Conservation (phyloP, 129 eudicot genomes). For the Daucus carota region DH1_v3.0 NC_030386.2:22702001-22702500, state of each 20-base stretch:
- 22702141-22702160: conserved; percentile 22
- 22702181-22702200: conserved; percentile 30
- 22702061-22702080: conserved; percentile 20
- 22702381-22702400: conserved; percentile 5
- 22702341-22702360: conserved; percentile 19
- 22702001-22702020: conserved; percentile 19
- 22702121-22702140: conserved; percentile 25
- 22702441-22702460: conserved; percentile 26
- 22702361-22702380: conserved; percentile 27
- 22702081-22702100: conserved; percentile 29
- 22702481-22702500: conserved; percentile 27
- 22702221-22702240: conserved; percentile 20
- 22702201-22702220: conserved; percentile 33
- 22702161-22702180: conserved; percentile 27
- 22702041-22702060: conserved; percentile 13
- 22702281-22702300: conserved; percentile 28
- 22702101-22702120: conserved; percentile 31
- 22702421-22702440: conserved; percentile 36
- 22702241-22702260: conserved; percentile 23
- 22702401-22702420: conserved; percentile 24
- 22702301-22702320: conserved; percentile 30
- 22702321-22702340: conserved; percentile 21
- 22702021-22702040: conserved; percentile 19
- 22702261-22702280: conserved; percentile 27
- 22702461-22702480: conserved; percentile 37